A percentile compares a stretch with the other conserved stretches of the same genome.
phyloP scores from a whole-genome alignment of 257 asterid species.

The Capsicum chinense region DNA sequence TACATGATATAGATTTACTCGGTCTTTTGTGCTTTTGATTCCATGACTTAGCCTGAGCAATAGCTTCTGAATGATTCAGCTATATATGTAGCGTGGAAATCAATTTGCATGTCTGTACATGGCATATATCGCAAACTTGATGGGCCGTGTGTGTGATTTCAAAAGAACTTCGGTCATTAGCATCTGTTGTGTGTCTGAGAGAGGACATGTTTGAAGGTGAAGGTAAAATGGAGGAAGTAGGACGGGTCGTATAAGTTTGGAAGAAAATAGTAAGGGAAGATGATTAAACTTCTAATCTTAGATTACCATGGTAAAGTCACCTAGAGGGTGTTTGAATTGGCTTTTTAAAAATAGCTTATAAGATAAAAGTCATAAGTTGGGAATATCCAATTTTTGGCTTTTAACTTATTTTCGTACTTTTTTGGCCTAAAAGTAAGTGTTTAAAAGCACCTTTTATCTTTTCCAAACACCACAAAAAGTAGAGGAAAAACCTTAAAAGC shows the following conservation, averaged over 20 bases:
- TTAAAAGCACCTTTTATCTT: too few species aligned
- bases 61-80: conserved; percentile 19
- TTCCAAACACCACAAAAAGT: too few species aligned
- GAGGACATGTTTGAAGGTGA: conserved; percentile 1
- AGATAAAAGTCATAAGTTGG: too few species aligned
- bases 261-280: neutral
- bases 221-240: conserved; percentile 10
- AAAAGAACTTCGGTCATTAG: neutral
- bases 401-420: too few species aligned
- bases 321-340: neutral
- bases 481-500: too few species aligned
- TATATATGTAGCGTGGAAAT: neutral
- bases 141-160: neutral
- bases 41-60: conserved; percentile 10
- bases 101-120: neutral
- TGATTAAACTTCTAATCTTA: neutral
- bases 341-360: too few species aligned
- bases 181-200: neutral
- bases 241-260: neutral
- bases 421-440: too few species aligned
- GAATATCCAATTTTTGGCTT: too few species aligned
- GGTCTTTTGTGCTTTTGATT: neutral
- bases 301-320: neutral
- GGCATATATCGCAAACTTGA: neutral
- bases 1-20: conserved; percentile 33